Evolutionary conservation across 1,284 basidiomycete species (phyloP).

Genomic region (Tetrapyrgos nigripes): DNA sequence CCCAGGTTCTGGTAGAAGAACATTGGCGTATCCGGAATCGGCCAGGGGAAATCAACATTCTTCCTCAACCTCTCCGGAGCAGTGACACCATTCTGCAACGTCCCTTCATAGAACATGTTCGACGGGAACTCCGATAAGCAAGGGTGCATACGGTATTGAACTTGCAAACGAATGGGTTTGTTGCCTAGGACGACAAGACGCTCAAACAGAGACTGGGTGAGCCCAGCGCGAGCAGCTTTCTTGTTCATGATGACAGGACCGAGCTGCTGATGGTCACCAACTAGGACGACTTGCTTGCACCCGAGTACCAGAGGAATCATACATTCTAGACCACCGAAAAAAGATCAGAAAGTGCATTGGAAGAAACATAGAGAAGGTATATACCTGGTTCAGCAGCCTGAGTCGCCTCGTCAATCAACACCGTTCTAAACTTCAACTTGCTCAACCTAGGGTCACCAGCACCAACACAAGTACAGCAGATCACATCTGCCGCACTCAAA

Average conservation of each 20-base stretch:
- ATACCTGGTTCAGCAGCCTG: slow-evolving; percentile 97
- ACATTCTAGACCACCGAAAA: slow-evolving; percentile 71
- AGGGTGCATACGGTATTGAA: slow-evolving; percentile 99
- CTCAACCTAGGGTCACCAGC: slow-evolving; percentile 94
- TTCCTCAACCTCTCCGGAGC: slow-evolving; percentile 96
- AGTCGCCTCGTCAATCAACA: slow-evolving; percentile 98
- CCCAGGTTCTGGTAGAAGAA: slow-evolving; percentile 99
- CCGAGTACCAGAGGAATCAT: slow-evolving; percentile 99
- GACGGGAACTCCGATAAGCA: slow-evolving; percentile 99
- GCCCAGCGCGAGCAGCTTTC: slow-evolving; percentile 96
- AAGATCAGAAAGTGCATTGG: slow-evolving; percentile 17
- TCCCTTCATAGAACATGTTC: slow-evolving; percentile 99
- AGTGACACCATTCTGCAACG: slow-evolving; percentile 98
- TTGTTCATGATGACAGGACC: slow-evolving; percentile 99
- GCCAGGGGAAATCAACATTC: slow-evolving; percentile 99
- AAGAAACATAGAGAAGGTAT: slow-evolving; percentile 6
- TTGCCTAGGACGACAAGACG: slow-evolving; percentile 95
- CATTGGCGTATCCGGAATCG: slow-evolving; percentile 97
- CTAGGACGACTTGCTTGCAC: slow-evolving; percentile 98
- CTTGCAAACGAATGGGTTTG: slow-evolving; percentile 96
- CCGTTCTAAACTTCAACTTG: slow-evolving; percentile 98
- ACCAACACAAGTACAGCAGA: slow-evolving; percentile 98
- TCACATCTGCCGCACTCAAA: slow-evolving; percentile 93
- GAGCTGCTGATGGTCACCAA: slow-evolving; percentile 96
- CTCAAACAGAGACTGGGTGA: slow-evolving; percentile 98